Conservation (phyloP, 2,329 filamentous ascomycete species). For the Curvularia eragrostidis region DNA sequence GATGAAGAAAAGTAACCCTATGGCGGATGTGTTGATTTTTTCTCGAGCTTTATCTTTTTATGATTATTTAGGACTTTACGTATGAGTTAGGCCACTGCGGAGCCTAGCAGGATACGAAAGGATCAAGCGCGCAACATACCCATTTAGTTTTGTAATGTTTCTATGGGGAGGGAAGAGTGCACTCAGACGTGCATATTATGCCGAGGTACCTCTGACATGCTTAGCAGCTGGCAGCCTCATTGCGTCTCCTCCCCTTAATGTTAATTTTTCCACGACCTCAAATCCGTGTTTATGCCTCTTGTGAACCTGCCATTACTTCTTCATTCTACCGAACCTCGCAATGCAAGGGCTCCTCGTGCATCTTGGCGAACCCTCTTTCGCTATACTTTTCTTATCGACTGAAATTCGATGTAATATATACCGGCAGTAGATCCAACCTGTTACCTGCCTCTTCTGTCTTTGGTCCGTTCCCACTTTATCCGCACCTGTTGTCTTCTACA, state of each 20-base stretch:
- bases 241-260: constrained; percentile 2
- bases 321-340: background rate
- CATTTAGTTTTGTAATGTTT: constrained; percentile 13
- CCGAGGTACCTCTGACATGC: background rate
- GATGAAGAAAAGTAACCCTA: background rate
- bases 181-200: background rate
- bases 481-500: background rate
- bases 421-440: background rate
- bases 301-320: background rate
- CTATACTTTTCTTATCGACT: background rate
- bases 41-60: constrained; percentile 1
- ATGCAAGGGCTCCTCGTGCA: background rate
- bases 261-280: background rate
- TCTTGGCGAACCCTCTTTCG: background rate
- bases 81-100: background rate
- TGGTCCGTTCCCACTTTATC: background rate
- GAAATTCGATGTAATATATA: background rate
- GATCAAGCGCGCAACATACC: background rate
- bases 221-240: constrained; percentile 1
- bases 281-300: background rate
- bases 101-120: constrained; percentile 2
- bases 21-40: background rate
- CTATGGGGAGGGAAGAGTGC: background rate
- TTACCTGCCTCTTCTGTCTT: constrained; percentile 1
- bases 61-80: constrained; percentile 10